Percentiles rank a stretch among this genome's conserved stretches.
Evolutionary conservation across 495 filamentous ascomycete species (phyloP).

Genomic region (Penicillium arizonense): DNA sequence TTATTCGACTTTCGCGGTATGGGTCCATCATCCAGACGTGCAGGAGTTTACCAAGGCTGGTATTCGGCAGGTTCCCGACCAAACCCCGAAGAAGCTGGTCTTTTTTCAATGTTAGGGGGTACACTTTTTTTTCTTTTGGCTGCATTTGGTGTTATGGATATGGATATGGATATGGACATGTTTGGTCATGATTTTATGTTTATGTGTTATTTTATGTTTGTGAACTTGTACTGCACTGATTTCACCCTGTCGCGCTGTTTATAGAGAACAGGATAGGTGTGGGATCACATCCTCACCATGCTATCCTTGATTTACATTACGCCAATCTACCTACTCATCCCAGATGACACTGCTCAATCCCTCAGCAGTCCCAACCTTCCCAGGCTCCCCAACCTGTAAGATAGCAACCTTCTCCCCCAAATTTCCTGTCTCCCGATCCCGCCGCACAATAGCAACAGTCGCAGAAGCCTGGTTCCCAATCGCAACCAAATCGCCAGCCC

Average conservation of each 20-base stretch:
- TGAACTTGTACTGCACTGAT: constrained; percentile 14
- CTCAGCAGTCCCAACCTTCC: constrained; percentile 36
- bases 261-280: constrained; percentile 4
- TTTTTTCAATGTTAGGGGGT: constrained; percentile 14
- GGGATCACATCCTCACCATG: neutral
- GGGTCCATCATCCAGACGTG: constrained; percentile 1
- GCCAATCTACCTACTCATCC: constrained; percentile 48
- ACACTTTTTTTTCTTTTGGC: constrained; percentile 9
- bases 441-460: constrained; percentile 58
- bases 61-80: constrained; percentile 16
- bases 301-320: constrained; percentile 4
- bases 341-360: constrained; percentile 60
- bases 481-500: constrained; percentile 57
- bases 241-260: neutral
- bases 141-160: constrained; percentile 15
- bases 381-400: constrained; percentile 34
- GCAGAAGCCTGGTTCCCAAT: constrained; percentile 60
- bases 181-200: constrained; percentile 12
- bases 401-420: constrained; percentile 50
- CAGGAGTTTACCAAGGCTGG: constrained; percentile 5
- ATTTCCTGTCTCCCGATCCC: constrained; percentile 54
- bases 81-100: constrained; percentile 25
- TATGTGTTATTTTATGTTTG: constrained; percentile 5
- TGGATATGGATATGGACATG: neutral
- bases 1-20: neutral